Percentiles rank a stretch among this genome's conserved stretches.
phyloP scores from a whole-genome alignment of 202 grass and related monocot genomes.

The Musa balbisiana region DNA sequence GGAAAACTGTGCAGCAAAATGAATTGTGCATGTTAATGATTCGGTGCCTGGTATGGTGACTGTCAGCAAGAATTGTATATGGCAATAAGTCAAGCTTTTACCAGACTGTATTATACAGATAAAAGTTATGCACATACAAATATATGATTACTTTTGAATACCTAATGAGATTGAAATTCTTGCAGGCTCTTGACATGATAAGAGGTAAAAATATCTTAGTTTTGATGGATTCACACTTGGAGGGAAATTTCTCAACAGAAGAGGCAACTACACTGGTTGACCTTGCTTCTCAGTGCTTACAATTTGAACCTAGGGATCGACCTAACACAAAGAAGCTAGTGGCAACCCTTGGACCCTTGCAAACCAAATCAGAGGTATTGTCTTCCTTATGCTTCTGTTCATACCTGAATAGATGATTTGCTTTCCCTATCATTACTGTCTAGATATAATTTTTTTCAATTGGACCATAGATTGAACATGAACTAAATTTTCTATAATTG shows the following conservation, averaged over 20 bases:
- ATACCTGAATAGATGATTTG: conserved; percentile 2
- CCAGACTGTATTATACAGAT: too few species aligned
- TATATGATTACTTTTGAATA: neutral
- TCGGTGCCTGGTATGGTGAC: too few species aligned
- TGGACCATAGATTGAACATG: too few species aligned
- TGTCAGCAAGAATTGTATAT: too few species aligned
- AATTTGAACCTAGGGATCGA: conserved; percentile 90
- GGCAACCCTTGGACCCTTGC: conserved; percentile 56
- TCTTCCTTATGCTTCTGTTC: conserved; percentile 1
- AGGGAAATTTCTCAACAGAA: conserved; percentile 85
- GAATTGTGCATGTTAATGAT: too few species aligned
- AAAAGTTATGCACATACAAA: neutral
- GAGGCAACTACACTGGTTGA: conserved; percentile 72
- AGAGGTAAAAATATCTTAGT: conserved; percentile 45
- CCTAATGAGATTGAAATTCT: conserved; percentile 10
- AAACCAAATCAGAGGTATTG: conserved; percentile 74
- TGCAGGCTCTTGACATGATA: conserved; percentile 96
- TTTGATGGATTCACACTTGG: conserved; percentile 96
- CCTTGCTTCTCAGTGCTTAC: conserved; percentile 81
- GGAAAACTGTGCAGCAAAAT: too few species aligned
- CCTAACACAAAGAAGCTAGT: conserved; percentile 65
- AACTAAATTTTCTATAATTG: too few species aligned
- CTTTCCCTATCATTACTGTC: neutral
- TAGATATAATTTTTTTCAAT: too few species aligned
- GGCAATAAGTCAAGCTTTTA: too few species aligned